Base-by-base conservation (phyloP, 225 moss, liverwort and hornwort genomes). In the Sphagnum tenellum region DNA sequence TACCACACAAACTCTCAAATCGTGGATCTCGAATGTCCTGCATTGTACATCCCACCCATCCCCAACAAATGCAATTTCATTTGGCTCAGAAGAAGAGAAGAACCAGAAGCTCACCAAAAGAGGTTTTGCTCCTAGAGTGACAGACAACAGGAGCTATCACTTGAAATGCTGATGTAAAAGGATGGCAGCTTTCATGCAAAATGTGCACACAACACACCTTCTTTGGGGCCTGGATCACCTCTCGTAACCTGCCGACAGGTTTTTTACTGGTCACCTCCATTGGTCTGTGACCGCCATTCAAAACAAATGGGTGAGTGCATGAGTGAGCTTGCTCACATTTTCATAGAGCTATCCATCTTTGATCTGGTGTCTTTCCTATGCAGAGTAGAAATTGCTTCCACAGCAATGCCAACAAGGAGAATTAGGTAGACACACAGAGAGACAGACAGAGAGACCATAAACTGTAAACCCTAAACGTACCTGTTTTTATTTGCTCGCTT, bases 401-500 rank as follows among this genome's bases (percentile, higher is more conserved):
- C 29, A 29, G 29, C 29, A 10, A 62, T 62, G 61, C 44, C 44
- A 62, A 11, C n/a, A 62, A 45, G 9, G 61, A 9, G 10, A 11
- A 12, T 5, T 4, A 45, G 10, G 8, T 45, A 8, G 44, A n/a
- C 44, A 4, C 3, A 63, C 9, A 47, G 3, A 9, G 3, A 9
- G 29, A 29, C 13, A 29, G 2, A 7, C 2, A 47, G 12, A 66
- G 55, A 8, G 7, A 6, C 52, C 60, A 45, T 3, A 51, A 60
- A 6, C 5, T 48, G 9, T 56, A 53, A 8, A 53, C 52, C 12
- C 2, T 44, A 4, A 13, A 51, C 69, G 48, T 5, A 81, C 96
- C 96, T 90, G 69, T 96, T 96, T 63, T 96, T 96, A 71, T 96
- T 96, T 2, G 92, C 92, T 74, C 96, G 82, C 71, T 90, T 96